A percentile compares a stretch with the other conserved stretches of the same genome.
Evolutionary conservation across 2,329 filamentous ascomycete species (phyloP).

Genomic region (Lojkania enalia): DNA sequence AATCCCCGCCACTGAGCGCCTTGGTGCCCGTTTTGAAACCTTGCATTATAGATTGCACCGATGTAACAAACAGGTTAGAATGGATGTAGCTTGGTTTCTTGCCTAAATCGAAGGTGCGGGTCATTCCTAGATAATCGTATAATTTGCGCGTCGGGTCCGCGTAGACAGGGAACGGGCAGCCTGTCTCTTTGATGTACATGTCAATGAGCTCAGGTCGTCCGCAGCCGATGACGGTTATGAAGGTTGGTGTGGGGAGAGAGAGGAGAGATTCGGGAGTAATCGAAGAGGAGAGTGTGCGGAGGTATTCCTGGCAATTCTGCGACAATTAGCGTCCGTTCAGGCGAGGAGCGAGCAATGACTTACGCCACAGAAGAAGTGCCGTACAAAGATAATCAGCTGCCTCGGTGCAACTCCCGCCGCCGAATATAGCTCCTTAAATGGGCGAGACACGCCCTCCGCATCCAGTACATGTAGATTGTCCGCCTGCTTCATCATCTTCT

Average conservation of each 20-base stretch:
- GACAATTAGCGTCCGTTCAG: slow-evolving; percentile 12
- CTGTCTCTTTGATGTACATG: slow-evolving; percentile 64
- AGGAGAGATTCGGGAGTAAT: slow-evolving; percentile 53
- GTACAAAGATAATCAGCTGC: slow-evolving; percentile 72
- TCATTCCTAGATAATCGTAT: slow-evolving; percentile 71
- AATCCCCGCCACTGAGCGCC: slow-evolving; percentile 66
- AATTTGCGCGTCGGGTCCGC: slow-evolving; percentile 71
- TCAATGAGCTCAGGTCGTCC: slow-evolving; percentile 70
- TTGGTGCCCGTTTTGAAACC: slow-evolving; percentile 63
- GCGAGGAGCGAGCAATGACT: slow-evolving; percentile 39
- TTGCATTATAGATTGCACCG: slow-evolving; percentile 62
- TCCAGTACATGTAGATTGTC: slow-evolving; percentile 43
- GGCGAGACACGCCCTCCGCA: slow-evolving; percentile 36
- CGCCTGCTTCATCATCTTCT: slow-evolving; percentile 33
- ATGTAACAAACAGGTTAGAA: slow-evolving; percentile 50
- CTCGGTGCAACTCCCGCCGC: slow-evolving; percentile 44
- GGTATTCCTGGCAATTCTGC: slow-evolving; percentile 76
- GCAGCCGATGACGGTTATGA: slow-evolving; percentile 72
- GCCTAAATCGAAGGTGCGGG: slow-evolving; percentile 64
- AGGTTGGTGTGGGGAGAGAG: slow-evolving; percentile 59
- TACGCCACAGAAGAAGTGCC: slow-evolving; percentile 82
- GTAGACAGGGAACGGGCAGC: slow-evolving; percentile 74
- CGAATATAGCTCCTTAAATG: slow-evolving; percentile 44
- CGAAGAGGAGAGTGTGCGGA: slow-evolving; percentile 63
- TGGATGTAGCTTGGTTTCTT: slow-evolving; percentile 67